phyloP scores from a whole-genome alignment of 1,284 basidiomycete species.

The Sparassis latifolia region DNA sequence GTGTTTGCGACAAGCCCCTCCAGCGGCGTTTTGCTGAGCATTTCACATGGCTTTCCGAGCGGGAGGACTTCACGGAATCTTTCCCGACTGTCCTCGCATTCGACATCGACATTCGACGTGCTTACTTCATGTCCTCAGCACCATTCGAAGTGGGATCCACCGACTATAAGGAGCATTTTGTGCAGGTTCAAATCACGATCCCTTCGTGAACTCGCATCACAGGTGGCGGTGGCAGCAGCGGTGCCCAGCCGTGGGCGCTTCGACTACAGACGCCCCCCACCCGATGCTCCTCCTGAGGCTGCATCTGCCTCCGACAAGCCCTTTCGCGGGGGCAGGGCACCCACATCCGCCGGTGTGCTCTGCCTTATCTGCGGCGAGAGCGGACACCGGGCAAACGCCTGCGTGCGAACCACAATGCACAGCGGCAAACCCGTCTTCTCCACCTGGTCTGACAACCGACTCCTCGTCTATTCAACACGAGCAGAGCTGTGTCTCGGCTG shows the following conservation, averaged over 20 bases:
- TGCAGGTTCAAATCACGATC: neutral
- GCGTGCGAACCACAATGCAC: neutral
- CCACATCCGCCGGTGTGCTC: slow-evolving; percentile 1
- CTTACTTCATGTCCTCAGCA: slow-evolving; percentile 2
- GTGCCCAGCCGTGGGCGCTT: too few species aligned
- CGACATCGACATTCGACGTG: too few species aligned
- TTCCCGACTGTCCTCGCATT: slow-evolving; percentile 3
- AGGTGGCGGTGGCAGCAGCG: too few species aligned
- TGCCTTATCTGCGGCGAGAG: slow-evolving; percentile 9
- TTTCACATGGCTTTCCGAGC: neutral
- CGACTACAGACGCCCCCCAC: too few species aligned
- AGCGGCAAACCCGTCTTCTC: slow-evolving; percentile 3
- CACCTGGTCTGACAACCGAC: neutral
- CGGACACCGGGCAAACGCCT: slow-evolving; percentile 6
- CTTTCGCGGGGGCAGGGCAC: slow-evolving; percentile 5
- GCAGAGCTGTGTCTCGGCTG: slow-evolving; percentile 7
- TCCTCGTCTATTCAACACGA: neutral
- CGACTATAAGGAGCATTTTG: neutral
- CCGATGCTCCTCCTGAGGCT: too few species aligned
- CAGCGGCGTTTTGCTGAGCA: slow-evolving; percentile 2
- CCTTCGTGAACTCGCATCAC: too few species aligned
- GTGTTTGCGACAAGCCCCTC: neutral
- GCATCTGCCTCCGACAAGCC: too few species aligned
- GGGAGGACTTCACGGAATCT: neutral
- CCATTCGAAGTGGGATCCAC: neutral